phyloP scores from a whole-genome alignment of 2,329 filamentous ascomycete species.

The Sporothrix brasiliensis region DNA sequence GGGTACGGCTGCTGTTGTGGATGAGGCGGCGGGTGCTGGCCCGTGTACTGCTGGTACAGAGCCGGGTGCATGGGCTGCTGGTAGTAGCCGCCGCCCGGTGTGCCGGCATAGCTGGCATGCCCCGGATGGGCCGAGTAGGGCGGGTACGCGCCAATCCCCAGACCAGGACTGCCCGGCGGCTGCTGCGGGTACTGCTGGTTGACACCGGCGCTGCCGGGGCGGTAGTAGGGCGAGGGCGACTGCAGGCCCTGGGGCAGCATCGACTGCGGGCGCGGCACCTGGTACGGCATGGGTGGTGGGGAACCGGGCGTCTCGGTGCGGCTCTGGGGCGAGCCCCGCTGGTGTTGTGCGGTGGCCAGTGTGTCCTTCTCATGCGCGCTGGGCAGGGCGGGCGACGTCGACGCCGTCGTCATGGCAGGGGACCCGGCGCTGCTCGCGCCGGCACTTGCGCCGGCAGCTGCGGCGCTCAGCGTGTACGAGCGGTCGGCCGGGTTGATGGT shows the following conservation, averaged over 20 bases:
- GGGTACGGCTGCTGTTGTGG: constrained; percentile 32
- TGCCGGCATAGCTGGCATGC: constrained; percentile 29
- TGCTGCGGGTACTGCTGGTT: constrained; percentile 35
- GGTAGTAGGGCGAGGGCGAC: constrained; percentile 38
- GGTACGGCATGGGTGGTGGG: constrained; percentile 46
- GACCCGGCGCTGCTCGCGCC: not conserved
- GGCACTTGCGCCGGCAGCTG: not conserved
- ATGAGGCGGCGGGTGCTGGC: not conserved
- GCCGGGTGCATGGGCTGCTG: constrained; percentile 36
- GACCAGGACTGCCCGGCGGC: constrained; percentile 23
- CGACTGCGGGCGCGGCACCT: constrained; percentile 48
- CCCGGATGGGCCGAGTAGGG: constrained; percentile 23
- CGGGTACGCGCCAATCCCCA: not conserved
- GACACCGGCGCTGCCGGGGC: constrained; percentile 43
- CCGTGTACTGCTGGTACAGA: constrained; percentile 23
- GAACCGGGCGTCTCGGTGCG: constrained; percentile 33
- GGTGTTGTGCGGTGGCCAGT: not conserved
- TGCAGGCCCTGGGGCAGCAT: constrained; percentile 40
- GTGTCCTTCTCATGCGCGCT: not conserved
- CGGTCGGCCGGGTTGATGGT: constrained; percentile 60
- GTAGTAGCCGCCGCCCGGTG: constrained; percentile 37
- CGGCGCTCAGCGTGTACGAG: constrained; percentile 40
- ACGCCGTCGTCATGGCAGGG: constrained; percentile 35
- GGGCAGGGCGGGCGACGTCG: constrained; percentile 33
- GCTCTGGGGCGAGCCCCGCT: constrained; percentile 22